phyloP scores from a whole-genome alignment of 2,329 filamentous ascomycete species.

The Colletotrichum brevisporum region DNA sequence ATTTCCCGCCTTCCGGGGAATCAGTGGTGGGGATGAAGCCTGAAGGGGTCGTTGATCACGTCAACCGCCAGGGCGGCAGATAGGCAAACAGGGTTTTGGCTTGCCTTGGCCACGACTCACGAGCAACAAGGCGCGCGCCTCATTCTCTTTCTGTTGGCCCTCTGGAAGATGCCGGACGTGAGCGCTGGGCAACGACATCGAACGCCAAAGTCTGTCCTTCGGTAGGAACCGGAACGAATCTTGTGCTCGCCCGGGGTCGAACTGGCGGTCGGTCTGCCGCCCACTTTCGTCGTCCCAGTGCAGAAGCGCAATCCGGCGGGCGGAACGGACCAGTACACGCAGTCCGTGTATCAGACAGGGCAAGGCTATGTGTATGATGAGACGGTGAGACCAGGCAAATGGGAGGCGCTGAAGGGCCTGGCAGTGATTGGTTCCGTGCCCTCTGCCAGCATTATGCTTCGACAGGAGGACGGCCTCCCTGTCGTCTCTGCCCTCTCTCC shows the following conservation, averaged over 20 bases:
- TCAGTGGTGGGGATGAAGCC: background rate
- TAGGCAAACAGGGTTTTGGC: background rate
- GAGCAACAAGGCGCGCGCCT: background rate
- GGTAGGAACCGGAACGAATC: slow-evolving; percentile 34
- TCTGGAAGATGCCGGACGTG: slow-evolving; percentile 23
- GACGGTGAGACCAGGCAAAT: slow-evolving; percentile 16
- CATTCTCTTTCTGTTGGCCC: background rate
- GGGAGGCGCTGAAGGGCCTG: slow-evolving; percentile 7
- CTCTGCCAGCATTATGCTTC: slow-evolving; percentile 21
- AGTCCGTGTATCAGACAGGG: slow-evolving; percentile 20
- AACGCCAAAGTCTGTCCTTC: slow-evolving; percentile 22
- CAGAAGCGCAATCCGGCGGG: slow-evolving; percentile 31
- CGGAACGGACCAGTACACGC: slow-evolving; percentile 27
- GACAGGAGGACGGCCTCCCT: slow-evolving; percentile 16
- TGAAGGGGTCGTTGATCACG: too few relatives aligned
- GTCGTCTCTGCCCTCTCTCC: background rate
- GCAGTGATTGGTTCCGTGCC: slow-evolving; percentile 11
- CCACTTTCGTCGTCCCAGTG: slow-evolving; percentile 10
- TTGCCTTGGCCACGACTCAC: background rate
- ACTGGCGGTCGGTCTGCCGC: slow-evolving; percentile 37
- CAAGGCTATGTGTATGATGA: slow-evolving; percentile 9
- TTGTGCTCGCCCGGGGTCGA: slow-evolving; percentile 29
- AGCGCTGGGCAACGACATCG: slow-evolving; percentile 11
- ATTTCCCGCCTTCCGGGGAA: slow-evolving; percentile 1
- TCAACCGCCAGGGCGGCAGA: too few relatives aligned